A percentile compares a stretch with the other conserved stretches of the same genome.
Evolutionary conservation across 192 early-diverging fungal genomes (phyloP).

Genomic region (Pilobolus umbonatus): DNA sequence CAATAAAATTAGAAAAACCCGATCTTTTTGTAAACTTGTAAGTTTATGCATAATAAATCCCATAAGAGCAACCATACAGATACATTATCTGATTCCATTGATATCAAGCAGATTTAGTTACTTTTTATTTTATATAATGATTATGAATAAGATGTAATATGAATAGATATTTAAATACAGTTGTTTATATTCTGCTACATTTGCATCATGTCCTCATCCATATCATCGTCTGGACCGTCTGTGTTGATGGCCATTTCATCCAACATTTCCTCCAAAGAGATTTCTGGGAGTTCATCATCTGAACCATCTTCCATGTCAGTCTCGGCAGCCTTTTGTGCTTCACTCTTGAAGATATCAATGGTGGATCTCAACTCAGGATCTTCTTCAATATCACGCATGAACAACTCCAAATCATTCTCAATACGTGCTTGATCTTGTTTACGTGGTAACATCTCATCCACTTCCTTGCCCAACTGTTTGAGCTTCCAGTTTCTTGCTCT

Average conservation of each 20-base stretch:
- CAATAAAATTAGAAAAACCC: too few species aligned
- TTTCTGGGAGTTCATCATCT: slow-evolving; percentile 83
- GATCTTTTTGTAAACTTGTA: too few species aligned
- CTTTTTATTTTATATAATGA: neutral
- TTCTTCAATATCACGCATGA: slow-evolving; percentile 97
- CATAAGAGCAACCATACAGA: too few species aligned
- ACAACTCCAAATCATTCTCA: slow-evolving; percentile 91
- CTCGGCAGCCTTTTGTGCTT: slow-evolving; percentile 16
- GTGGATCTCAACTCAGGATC: slow-evolving; percentile 93
- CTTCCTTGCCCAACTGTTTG: slow-evolving; percentile 81
- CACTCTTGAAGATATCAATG: slow-evolving; percentile 88
- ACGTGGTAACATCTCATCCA: slow-evolving; percentile 74
- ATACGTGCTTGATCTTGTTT: slow-evolving; percentile 74
- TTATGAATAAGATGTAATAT: neutral
- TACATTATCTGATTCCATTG: too few species aligned
- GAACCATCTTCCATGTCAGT: slow-evolving; percentile 31
- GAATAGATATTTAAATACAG: neutral
- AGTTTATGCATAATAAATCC: too few species aligned
- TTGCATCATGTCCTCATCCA: slow-evolving; percentile 30
- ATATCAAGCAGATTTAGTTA: too few species aligned
- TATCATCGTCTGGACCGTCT: slow-evolving; percentile 47
- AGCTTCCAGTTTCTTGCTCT: slow-evolving; percentile 89
- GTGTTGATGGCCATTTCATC: slow-evolving; percentile 81
- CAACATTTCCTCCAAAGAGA: slow-evolving; percentile 87
- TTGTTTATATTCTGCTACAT: slow-evolving; percentile 14